Base-by-base conservation (phyloP, 2,329 filamentous ascomycete genomes). In the Gliomastix tumulicola region DNA sequence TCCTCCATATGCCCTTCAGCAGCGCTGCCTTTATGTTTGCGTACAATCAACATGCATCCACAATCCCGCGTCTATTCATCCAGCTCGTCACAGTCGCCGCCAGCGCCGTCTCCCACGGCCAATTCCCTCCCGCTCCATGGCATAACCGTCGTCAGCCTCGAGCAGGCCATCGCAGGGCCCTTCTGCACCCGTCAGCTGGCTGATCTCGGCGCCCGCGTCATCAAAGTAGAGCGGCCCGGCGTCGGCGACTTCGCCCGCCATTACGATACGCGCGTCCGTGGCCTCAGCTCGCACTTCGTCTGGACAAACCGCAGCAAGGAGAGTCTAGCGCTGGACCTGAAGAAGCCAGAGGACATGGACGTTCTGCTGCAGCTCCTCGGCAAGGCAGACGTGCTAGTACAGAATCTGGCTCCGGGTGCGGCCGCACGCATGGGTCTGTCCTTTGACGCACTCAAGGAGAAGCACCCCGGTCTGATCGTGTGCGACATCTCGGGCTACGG, bases 241-340 rank as follows among this genome's bases (percentile, higher is more conserved):
- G 62, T 62, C 0, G 71, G 71, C 2, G 71, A 75, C 45, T 75
- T 75, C 45, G 70, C 71, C 1, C 63, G 69, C 2, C 51, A 61
- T 11, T 73, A 74, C 42, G 71, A 75, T 45, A 61, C 52, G 0
- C 62, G 69, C 8, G 68, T 73, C 3, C 57, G 63, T 7, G 70
- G 70, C 1, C 51, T 71, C 12, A 56, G 67, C 0, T 74, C 71
- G 1, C 70, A 75, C 44, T 75, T 75, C 39, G 60, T 74, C n/a
- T 74, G 71, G 70, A 58, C 65, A 0, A 75, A 74, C 41, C 61
- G 71, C 17, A 70, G 69, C 7, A 75, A 74, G 36, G 68, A 75
- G 46, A 71, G 66, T 33, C 49, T 74, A 8, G 68, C 67, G 1
- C 56, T 74, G 0, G 63, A 74, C 30, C 44, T 74, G 13, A 74